Evolutionary conservation across 2,329 filamentous ascomycete genomes (phyloP).

Genomic region (Daldinia sp.): DNA sequence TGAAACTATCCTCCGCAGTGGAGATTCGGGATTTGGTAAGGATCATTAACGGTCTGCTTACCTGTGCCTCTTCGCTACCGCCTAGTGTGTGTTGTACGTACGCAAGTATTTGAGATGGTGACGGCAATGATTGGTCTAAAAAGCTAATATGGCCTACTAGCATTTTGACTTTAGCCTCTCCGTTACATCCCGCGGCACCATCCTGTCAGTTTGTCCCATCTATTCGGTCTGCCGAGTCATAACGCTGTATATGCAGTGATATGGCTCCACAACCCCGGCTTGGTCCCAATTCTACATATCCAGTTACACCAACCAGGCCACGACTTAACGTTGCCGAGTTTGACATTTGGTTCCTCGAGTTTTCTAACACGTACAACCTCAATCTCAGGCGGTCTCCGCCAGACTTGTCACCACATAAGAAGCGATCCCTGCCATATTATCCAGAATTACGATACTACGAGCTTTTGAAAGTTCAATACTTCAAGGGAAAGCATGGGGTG

Average conservation of each 20-base stretch:
- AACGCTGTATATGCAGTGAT: constrained; percentile 14
- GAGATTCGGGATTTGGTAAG: constrained; percentile 34
- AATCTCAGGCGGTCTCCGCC: constrained; percentile 45
- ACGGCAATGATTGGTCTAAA: constrained; percentile 30
- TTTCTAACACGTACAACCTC: constrained; percentile 49
- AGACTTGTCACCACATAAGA: constrained; percentile 40
- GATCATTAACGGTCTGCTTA: constrained; percentile 10
- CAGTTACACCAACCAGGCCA: constrained; percentile 35
- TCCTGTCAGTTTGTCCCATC: constrained; percentile 15
- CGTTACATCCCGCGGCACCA: constrained; percentile 29
- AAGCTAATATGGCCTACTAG: constrained; percentile 28
- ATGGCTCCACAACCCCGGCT: constrained; percentile 33
- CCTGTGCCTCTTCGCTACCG: constrained; percentile 7
- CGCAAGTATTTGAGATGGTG: constrained; percentile 17
- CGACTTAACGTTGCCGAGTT: constrained; percentile 35
- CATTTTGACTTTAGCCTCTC: constrained; percentile 33
- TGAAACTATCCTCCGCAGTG: constrained; percentile 35
- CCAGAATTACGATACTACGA: constrained; percentile 46
- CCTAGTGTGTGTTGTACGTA: constrained; percentile 23
- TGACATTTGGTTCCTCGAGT: constrained; percentile 50
- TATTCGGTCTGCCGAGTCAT: constrained; percentile 23
- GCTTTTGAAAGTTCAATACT: constrained; percentile 44
- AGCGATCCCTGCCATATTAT: constrained; percentile 38
- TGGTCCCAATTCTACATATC: constrained; percentile 12
- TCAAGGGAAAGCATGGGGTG: constrained; percentile 35